Percentiles rank a stretch among this genome's conserved stretches.
Evolutionary conservation across 148 eudicot genomes (phyloP).

Genomic region (Rheum nobile): DNA sequence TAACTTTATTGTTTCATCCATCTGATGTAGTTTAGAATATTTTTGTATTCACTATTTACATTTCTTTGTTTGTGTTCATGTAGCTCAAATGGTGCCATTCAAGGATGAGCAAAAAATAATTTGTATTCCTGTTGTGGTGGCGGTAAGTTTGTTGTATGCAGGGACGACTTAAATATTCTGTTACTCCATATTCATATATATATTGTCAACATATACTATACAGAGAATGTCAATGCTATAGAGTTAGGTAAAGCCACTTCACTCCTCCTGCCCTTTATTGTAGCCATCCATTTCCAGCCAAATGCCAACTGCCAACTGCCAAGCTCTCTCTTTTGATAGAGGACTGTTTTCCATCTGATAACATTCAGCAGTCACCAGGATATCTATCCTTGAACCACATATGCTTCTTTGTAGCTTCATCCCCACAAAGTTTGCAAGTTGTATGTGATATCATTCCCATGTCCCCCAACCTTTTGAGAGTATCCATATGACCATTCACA

Average conservation of each 20-base stretch:
- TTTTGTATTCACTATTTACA: neutral
- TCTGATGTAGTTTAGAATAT: neutral
- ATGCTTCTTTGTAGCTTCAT: neutral
- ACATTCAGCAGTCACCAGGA: neutral
- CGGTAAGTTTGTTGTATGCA: conserved; percentile 42
- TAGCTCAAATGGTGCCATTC: conserved; percentile 86
- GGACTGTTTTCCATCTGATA: neutral
- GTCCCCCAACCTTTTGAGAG: neutral
- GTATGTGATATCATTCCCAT: neutral
- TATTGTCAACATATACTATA: neutral
- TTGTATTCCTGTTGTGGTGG: conserved; percentile 80
- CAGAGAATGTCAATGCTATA: neutral
- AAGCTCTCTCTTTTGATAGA: neutral
- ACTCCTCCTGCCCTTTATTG: neutral
- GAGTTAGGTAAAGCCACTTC: neutral
- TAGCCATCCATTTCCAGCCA: neutral
- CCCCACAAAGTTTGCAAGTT: neutral
- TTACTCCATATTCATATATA: neutral
- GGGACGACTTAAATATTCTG: neutral
- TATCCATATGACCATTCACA: neutral
- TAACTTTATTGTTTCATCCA: neutral
- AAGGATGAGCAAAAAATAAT: conserved; percentile 49
- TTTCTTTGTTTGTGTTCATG: conserved; percentile 13
- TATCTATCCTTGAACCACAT: neutral
- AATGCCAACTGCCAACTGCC: neutral